phyloP scores from a whole-genome alignment of 2,329 filamentous ascomycete species.

The Fusarium succisae region DNA sequence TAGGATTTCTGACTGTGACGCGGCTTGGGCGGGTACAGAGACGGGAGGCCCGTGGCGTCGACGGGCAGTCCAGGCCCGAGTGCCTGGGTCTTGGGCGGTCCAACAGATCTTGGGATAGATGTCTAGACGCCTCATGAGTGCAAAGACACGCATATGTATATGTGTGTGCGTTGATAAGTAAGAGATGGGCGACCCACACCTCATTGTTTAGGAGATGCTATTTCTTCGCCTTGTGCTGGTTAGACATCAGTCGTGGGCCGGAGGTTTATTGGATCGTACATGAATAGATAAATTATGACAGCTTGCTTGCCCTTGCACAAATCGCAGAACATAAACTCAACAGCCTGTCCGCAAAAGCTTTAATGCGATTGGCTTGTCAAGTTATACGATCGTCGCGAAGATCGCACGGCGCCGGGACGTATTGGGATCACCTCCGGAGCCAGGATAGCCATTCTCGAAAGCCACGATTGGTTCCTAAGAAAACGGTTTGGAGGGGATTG shows the following conservation, averaged over 20 bases:
- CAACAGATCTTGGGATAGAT: constrained; percentile 16
- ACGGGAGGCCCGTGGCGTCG: constrained; percentile 41
- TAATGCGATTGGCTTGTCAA: constrained; percentile 50
- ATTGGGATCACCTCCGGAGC: constrained; percentile 40
- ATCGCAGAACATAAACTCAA: constrained; percentile 1
- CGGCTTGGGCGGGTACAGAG: constrained; percentile 40
- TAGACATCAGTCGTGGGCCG: constrained; percentile 1
- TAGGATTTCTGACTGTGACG: constrained; percentile 30
- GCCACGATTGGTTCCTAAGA: constrained; percentile 32
- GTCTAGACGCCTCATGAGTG: constrained; percentile 19
- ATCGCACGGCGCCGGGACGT: constrained; percentile 41
- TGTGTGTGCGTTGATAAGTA: background rate
- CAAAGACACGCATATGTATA: constrained; percentile 9
- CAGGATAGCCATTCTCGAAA: constrained; percentile 24
- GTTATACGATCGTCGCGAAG: constrained; percentile 42
- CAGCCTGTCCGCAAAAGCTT: constrained; percentile 38
- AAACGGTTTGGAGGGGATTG: constrained; percentile 24
- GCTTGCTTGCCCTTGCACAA: constrained; percentile 9
- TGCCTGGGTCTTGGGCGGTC: constrained; percentile 32
- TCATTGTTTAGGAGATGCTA: background rate
- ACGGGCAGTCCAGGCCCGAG: constrained; percentile 41
- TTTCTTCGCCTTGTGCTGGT: constrained; percentile 1
- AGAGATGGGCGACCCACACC: background rate
- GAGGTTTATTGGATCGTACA: constrained; percentile 4
- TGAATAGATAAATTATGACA: constrained; percentile 4